phyloP scores from a whole-genome alignment of 495 filamentous ascomycete genomes.

The Penicillium flavigenum region DNA sequence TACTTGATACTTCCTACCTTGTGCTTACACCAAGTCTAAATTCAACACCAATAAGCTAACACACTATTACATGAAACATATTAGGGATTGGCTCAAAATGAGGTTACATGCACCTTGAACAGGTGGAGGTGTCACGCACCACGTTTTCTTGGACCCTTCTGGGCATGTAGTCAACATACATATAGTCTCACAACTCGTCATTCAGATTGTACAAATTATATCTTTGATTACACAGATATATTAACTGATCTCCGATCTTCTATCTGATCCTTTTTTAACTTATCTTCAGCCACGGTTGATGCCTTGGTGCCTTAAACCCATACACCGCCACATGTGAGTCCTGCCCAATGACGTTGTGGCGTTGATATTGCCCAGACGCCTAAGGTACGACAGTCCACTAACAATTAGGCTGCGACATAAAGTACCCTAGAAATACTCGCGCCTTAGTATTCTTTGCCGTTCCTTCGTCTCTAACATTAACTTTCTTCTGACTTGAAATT shows the following conservation, averaged over 20 bases:
- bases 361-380: constrained; percentile 21
- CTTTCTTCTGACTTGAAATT: constrained; percentile 1
- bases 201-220: neutral
- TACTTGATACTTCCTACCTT: neutral
- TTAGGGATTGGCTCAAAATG: neutral
- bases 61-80: constrained; percentile 5
- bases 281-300: neutral
- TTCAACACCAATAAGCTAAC: neutral
- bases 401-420: constrained; percentile 35
- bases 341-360: constrained; percentile 19
- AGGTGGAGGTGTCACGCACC: constrained; percentile 26
- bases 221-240: neutral
- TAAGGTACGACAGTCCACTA: constrained; percentile 24
- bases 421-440: constrained; percentile 20
- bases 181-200: neutral
- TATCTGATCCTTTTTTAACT: neutral
- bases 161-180: neutral
- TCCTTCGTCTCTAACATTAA: neutral
- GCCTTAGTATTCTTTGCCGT: neutral
- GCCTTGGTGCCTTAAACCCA: neutral
- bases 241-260: neutral
- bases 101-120: constrained; percentile 16
- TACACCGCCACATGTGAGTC: constrained; percentile 17
- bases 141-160: neutral
- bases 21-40: neutral